Evolutionary conservation across 2,329 filamentous ascomycete species (phyloP), one percentile per base, ranked within the genome.

Genomic region (Penicillium sclerotiorum): DNA sequence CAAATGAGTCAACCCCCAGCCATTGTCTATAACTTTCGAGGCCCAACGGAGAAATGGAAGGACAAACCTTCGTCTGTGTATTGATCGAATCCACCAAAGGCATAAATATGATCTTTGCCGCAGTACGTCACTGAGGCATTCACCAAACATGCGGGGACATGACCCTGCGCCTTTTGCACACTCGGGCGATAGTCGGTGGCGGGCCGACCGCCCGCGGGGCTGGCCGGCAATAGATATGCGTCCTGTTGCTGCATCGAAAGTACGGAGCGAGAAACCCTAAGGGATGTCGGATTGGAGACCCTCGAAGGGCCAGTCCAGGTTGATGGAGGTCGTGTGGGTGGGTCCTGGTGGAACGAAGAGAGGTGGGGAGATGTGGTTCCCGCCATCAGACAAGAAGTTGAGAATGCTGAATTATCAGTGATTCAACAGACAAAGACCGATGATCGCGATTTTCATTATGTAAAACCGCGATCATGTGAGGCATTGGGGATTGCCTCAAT

Each of bases 61-160:
- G 27, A 9, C 61, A 20, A 56, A 81, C 81, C 89, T 77, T 99
- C 94, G 70, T 99, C 94, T 0, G 94, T 99, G 68, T 96, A 97
- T 72, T 97, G 93, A 68, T 99, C 94, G 66, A 99, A 99, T 15
- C 94, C 94, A 36, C 94, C 94, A 77, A 99, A 99, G 9, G 93
- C 94, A 73, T 95, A 97, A 62, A 99, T 97, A 72, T 94, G 86
- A 69, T 97, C 94, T 74, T 96, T 94, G 52, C 92, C 92, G 65
- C 94, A 96, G 71, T 96, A 96, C n/a, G 94, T 99, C 53, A 97
- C 93, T 1, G 94, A 97, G 45, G 94, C 94, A 77, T 99, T 99
- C 60, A 99, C 93, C 42, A 99, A 80, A 67, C 93, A 97, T 28
- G 94, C 92, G 30, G 94, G 94, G 59, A 92, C 84, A 73, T 90